Base-by-base conservation (phyloP, 768 basidiomycete genomes). In the Pulveroboletus sp. region DNA sequence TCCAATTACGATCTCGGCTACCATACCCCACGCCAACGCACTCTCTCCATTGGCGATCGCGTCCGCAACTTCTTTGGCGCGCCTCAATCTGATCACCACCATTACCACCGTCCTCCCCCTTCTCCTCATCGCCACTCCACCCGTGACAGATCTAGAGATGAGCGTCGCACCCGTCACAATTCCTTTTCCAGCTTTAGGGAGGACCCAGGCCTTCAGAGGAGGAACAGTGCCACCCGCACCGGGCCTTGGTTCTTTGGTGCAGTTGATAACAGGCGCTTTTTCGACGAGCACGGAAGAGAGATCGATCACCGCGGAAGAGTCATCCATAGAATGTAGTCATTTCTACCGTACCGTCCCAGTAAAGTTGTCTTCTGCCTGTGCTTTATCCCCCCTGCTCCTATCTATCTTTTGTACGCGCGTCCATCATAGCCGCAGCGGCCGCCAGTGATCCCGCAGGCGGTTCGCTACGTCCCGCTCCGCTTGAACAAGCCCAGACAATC, bases 391-490 rank as follows among this genome's bases (percentile, higher is more conserved):
- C 19, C 20, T 36, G 37, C 32, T 14, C 17, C 39, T 40, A 47
- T 45, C 6, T n/a, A 11, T 6, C 27, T 19, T 8, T 45, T 50
- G 13, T 61, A 5, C 19, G 2, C 2, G 5, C 22, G 9, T 16
- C 27, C 13, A 23, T 50, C 68, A 86, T 35, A 80, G 68, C 50
- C 70, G 77, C 47, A 83, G 78, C 0, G 83, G 86, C 22, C 74
- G 68, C 87, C 87, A 89, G 60, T 89, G 85, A 23, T 72, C 74
- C 44, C 68, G 76, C 53, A 89, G 62, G 40, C 57, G 63, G 47
- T 68, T 77, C 12, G 75, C 84, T 8, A 89, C 85, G 62, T 85
- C 82, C 42, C 71, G 72, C 64, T 89, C 87, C 6, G 72, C 78
- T n/a, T 63, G 64, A 16, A 71, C 66, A 20, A 79, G 53, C 31